Evolutionary conservation across 2,329 filamentous ascomycete genomes (phyloP).

Genomic region (Didymella glomerata): DNA sequence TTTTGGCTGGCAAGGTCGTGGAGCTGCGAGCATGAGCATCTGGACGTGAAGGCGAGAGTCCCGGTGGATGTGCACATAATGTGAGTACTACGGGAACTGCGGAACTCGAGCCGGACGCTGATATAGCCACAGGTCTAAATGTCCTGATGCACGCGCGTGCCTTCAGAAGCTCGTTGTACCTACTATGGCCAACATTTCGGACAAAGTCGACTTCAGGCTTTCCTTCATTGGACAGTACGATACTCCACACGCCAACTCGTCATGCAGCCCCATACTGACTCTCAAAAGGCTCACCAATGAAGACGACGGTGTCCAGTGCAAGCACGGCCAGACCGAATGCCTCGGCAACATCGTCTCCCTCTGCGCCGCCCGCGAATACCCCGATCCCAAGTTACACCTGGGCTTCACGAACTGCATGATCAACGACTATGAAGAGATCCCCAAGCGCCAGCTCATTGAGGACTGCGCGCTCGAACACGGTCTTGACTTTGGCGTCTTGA

Average conservation of each 20-base stretch:
- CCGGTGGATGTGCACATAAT: constrained; percentile 95
- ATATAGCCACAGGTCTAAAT: constrained; percentile 66
- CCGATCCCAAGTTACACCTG: constrained; percentile 84
- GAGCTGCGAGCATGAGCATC: constrained; percentile 40
- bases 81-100: constrained; percentile 44
- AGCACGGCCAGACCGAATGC: constrained; percentile 88
- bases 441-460: constrained; percentile 78
- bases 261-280: background rate
- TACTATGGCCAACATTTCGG: constrained; percentile 79
- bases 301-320: constrained; percentile 86
- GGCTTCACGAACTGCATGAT: constrained; percentile 94
- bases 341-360: constrained; percentile 95
- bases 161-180: constrained; percentile 82
- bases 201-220: constrained; percentile 89
- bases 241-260: background rate
- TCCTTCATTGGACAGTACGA: constrained; percentile 85
- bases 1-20: constrained; percentile 44
- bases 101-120: background rate
- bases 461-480: constrained; percentile 92
- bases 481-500: constrained; percentile 81
- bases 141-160: constrained; percentile 88
- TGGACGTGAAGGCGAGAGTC: constrained; percentile 58
- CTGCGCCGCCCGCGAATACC: constrained; percentile 83
- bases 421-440: constrained; percentile 78
- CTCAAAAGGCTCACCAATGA: constrained; percentile 66